phyloP scores from a whole-genome alignment of 345 rosid genomes.

The Gossypium mustelinum region DNA sequence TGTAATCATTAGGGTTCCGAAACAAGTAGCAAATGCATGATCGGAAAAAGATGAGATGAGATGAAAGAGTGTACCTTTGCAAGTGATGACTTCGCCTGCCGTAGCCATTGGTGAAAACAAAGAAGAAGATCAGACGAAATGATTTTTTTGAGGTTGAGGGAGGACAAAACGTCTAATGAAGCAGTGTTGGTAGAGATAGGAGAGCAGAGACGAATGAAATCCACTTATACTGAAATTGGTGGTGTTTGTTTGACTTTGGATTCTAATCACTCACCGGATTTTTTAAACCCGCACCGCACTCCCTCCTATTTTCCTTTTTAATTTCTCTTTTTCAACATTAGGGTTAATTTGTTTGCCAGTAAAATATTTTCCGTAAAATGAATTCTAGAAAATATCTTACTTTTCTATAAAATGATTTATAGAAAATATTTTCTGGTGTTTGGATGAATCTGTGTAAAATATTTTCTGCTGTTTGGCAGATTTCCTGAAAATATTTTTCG shows the following conservation, averaged over 20 bases:
- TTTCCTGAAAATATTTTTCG: too few relatives aligned
- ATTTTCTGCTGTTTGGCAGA: too few relatives aligned
- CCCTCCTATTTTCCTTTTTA: too few relatives aligned
- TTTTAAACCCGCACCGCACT: not conserved
- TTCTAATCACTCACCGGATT: not conserved
- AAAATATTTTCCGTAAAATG: too few relatives aligned
- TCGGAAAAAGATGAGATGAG: not conserved
- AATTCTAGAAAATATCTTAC: too few relatives aligned
- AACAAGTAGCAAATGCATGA: not conserved
- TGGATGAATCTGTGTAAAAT: too few relatives aligned
- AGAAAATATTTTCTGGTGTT: too few relatives aligned
- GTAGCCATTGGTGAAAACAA: conserved; percentile 50
- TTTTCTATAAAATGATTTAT: too few relatives aligned
- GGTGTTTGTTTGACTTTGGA: not conserved
- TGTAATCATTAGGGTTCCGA: not conserved
- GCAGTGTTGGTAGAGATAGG: not conserved
- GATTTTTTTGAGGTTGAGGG: not conserved
- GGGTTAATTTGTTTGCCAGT: too few relatives aligned
- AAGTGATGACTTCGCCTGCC: conserved; percentile 79
- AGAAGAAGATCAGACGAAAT: not conserved
- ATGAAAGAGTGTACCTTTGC: conserved; percentile 57
- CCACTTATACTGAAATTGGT: not conserved
- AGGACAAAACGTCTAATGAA: not conserved
- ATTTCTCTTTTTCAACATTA: too few relatives aligned
- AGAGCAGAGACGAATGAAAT: not conserved